Base-by-base conservation (phyloP, 306 rosid genomes). In the Aeschynomene evenia region DNA sequence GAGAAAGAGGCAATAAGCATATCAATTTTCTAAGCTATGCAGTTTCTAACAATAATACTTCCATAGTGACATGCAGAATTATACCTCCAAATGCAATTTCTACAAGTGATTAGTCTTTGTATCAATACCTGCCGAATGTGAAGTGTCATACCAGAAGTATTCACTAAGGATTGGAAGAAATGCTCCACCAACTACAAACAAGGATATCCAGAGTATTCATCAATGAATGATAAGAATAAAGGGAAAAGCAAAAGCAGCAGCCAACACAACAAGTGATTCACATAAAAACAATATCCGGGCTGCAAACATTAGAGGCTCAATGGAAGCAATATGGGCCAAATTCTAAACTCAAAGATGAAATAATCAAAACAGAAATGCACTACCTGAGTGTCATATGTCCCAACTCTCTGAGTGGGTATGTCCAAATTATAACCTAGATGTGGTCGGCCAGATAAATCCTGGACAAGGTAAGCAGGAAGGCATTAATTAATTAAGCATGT, bases 371-470 rank as follows among this genome's bases (percentile, higher is more conserved):
- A 78, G 6, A 43, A 46, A 75, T 28, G 71, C 24, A 67, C 61
- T 77, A 94, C 99, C 95, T 94, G 99, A 63, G 99, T 87, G 68
- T 94, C 97, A 68, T 88, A 94, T 49, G 87, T 84, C 66, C 99
- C 99, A 74, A 93, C 97, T 78, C 94, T 88, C 63, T 90, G 83
- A 28, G 97, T 83, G 20, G 97, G 96, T 77, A 91, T 79, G 80
- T 87, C 88, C 77, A 94, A 78, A 63, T 89, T 83, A 79, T 78
- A 94, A 77, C 88, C 52, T 63, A 94, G 80, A 87, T 91, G 77
- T 18, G 99, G 99, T 36, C 97, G 89, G 34, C 98, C 98, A 55
- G 98, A 93, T 82, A 93, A 84, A 86, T 93, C 98, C 98, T 93
- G 85, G 67, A 84, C 28, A 66, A 72, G 49, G 24, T 56, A 74